Evolutionary conservation across 2,329 filamentous ascomycete genomes (phyloP), one percentile per base, ranked within the genome.

Genomic region (Fusarium phyllophilum): DNA sequence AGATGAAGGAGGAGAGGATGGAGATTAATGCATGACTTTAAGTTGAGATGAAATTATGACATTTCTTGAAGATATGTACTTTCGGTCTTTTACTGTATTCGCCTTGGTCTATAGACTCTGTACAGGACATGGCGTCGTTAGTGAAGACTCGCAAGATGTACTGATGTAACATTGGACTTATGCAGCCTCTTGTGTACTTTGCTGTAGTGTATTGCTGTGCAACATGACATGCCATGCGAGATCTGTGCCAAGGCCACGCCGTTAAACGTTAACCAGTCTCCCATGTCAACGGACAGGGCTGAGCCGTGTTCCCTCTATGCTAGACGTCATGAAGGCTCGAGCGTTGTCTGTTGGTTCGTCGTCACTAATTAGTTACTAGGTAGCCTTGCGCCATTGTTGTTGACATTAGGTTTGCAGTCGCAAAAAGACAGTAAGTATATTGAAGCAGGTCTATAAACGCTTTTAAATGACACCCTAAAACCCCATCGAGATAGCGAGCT

Each of bases 381-480:
- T 17, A 31, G 18, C 20, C 41, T 20, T 12, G 18, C 13, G 42
- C 44, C 26, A 29, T 29, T 4, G 31, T 29, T n/a, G 15, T 34
- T 36, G 42, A 26, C n/a, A 38, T 29, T 5, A 34, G 41, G n/a
- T 38, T 31, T n/a, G 31, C n/a, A 66, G 26, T 34, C 45, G 51
- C 54, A 55, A 45, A 18, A 49, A n/a, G 44, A 46, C 61, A 56
- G 45, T 66, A 18, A 56, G 45, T 66, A 18, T 71, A 68, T 63
- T 67, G 49, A 72, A 64, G 24, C 71, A 72, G 55, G 42, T 73
- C 71, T 74, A 74, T 74, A 68, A 61, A 71, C 71, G 71, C 71
- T 72, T 74, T 74, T 72, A 74, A 74, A 74, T 61, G 62, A 74
- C 68, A 51, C 66, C 62, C 49, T 33, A 33, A 57, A 65, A 48